These are phyloP conservation scores for Pseudogymnoascus pannorum DNA, from an alignment of 2,329 filamentous ascomycete species.

Conservation along the genomic window DNA sequence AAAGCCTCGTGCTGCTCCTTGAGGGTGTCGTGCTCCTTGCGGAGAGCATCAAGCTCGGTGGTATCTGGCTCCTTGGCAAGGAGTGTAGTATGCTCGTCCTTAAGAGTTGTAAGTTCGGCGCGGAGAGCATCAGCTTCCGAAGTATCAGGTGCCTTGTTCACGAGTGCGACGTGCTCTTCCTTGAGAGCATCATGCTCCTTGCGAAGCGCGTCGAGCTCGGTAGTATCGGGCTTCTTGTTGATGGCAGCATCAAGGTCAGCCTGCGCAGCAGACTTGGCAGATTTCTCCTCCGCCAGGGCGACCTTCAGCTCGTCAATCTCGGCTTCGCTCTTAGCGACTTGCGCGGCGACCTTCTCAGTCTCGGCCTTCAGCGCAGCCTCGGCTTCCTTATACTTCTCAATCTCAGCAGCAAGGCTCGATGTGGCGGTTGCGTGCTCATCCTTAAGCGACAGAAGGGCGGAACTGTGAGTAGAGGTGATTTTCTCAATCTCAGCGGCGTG, in stretches of 20 bases:
- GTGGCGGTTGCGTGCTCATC: slow-evolving; percentile 36
- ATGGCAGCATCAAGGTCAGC: slow-evolving; percentile 53
- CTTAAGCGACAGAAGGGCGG: slow-evolving; percentile 35
- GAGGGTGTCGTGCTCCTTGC: slow-evolving; percentile 32
- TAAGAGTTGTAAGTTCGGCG: slow-evolving; percentile 41
- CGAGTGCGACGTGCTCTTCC: slow-evolving; percentile 45
- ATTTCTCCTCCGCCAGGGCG: slow-evolving; percentile 34
- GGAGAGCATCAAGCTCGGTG: slow-evolving; percentile 39
- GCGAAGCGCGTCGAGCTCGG: slow-evolving; percentile 42
- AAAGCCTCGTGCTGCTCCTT: slow-evolving; percentile 42
- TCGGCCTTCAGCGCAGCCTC: slow-evolving; percentile 38
- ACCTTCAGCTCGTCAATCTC: slow-evolving; percentile 25
- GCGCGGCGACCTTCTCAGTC: slow-evolving; percentile 38
- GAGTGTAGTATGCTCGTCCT: slow-evolving; percentile 40
- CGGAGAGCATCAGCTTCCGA: slow-evolving; percentile 46
- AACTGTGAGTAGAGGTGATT: slow-evolving; percentile 47
- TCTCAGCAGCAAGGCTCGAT: slow-evolving; percentile 15
- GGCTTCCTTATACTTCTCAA: slow-evolving; percentile 22
- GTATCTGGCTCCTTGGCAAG: slow-evolving; percentile 27
- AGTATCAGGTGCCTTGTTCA: slow-evolving; percentile 46
- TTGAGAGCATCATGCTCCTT: slow-evolving; percentile 23
- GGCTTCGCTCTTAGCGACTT: slow-evolving; percentile 18
- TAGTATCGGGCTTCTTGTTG: slow-evolving; percentile 49
- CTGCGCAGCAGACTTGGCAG: slow-evolving; percentile 35
- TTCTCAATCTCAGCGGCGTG: slow-evolving; percentile 42